Base-by-base conservation (phyloP, 495 filamentous ascomycete genomes). In the Lepidopterella palustris region DNA sequence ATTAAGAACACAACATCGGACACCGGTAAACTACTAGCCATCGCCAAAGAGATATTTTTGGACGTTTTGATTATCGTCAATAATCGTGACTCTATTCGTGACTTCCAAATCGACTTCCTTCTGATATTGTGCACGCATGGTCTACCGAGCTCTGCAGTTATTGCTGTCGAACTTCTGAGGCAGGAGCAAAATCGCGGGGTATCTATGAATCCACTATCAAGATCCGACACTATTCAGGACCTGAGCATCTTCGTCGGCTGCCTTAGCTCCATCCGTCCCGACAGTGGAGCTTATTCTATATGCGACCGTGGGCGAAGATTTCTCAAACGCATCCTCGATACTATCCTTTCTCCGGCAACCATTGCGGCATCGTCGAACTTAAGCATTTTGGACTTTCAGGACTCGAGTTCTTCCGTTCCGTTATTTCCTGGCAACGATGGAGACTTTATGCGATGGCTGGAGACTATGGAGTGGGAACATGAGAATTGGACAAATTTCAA, bases 151-250 rank as follows among this genome's bases (percentile, higher is more conserved):
- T 83, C 82, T 2, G 80, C 81, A 6, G 79, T 85, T 49, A 76
- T 87, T 18, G 79, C 80, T 24, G 74, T 86, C 45, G 84, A 87
- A 62, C 76, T 87, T 11, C 70, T 84, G 5, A 80, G 77, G 48
- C 82, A 84, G 58, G 79, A 79, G 11, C 78, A 80, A 57, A 68
- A 71, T 3, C 68, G 73, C 0, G 64, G 70, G 3, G 65, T 74
- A 45, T 63, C 72, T 50, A 49, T 62, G 24, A 58, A 74, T 28
- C 56, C 73, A 55, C 69, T 81, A 3, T 82, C 82, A 0, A 78
- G 83, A 15, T 82, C 84, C 0, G 80, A 83, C 61, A 74, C 81
- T 9, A 82, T 86, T 31, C 84, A 84, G 45, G 83, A 85, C 55
- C 73, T 87, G 5, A 85, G 82, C 56, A 77, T 85, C 13, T 82